Base-by-base conservation (phyloP, 257 asterid species). In the Petrea volubilis region DNA sequence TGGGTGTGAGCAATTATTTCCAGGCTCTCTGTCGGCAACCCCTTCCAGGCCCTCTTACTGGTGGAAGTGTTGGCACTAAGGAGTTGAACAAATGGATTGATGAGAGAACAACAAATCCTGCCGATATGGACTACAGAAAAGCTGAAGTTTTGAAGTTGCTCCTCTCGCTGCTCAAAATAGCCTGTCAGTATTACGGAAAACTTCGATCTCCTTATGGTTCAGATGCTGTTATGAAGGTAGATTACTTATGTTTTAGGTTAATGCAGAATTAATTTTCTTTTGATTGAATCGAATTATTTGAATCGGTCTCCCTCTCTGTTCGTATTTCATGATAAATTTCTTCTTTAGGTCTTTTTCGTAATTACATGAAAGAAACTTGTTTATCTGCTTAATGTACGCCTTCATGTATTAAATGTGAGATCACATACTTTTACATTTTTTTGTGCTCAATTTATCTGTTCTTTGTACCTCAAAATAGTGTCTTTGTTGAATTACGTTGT, bases 11-110 rank as follows among this genome's bases (percentile, higher is more conserved):
- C 80, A 79, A 57, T 71, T 90, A 89, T 76, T 82, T 87, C 78
- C 94, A 67, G 73, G 74, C 92, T 74, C 90, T 95, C 28, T 87
- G 88, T 79, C 85, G 72, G 44, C 89, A 85, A 58, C 77, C 90
- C 52, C 72, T 87, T 72, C 95, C 99, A 63, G 97, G 99, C 47
- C 99, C 99, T 47, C 98, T 95, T 67, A 75, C 88, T 73, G 88
- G 97, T 79, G 99, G 98, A 73, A 83, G 80, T 80, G 80, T 87
- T 71, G 86, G 90, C 61, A 71, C 70, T 53, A 93, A 87, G 78
- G 98, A 93, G 75, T 84, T 95, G 75, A 88, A 87, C 78, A 95
- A 84, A 81, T 95, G 99, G 97, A 83, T 92, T 57, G 99, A 95
- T 51, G 97, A 95, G 80, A 92, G 87, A 85, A 85, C 85, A 60